Base-by-base conservation (phyloP, 192 early-diverging fungal species). In the Haplosporangium gracile region DNA sequence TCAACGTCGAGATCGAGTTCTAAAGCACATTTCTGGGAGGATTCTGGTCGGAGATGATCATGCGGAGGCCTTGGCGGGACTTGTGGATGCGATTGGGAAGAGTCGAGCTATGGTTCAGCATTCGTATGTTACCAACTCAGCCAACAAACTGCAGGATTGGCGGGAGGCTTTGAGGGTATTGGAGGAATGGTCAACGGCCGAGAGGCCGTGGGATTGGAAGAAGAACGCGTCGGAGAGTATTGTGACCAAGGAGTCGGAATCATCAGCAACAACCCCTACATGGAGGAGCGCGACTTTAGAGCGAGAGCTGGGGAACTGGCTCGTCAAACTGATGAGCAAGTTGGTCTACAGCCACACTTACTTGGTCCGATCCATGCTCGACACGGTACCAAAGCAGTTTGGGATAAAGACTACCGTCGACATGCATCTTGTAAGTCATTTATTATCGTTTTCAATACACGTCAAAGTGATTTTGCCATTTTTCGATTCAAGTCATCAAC, bases 341-440 rank as follows among this genome's bases (percentile, higher is more conserved):
- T 75, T 85, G 26, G 83, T 85, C 1, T 76, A 80, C 53, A 80
- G 77, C n/a, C 83, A 85, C n/a, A 85, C 83, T 0, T 77, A 70
- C 55, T 18, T 80, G n/a, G 55, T 85, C 22, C 78, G 83, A 29
- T 77, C 83, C 11, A 73, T 77, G 74, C 40, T 85, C 5, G 83
- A 80, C 32, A 77, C 77, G 0, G 68, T 80, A 26, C 43, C 78
- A 1, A n/a, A 29, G 20, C 73, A 80, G 18, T 85, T 77, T 69
- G 83, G 83, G 4, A 77, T 85, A 18, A 42, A 60, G 8, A 39
- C 83, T 16, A 77, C 78, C 9, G 72, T 77, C 16, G 55, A 47
- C 0, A 85, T 85, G 83, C 69, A 85, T 60, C 13, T 77, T 29
- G 83, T 85, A 85, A 77, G 78, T 74, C 24, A 32, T 16, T 49